Evolutionary conservation across 2,329 filamentous ascomycete species (phyloP), one percentile per base, ranked within the genome.

Genomic region (Aspergillus pseudoterreus): DNA sequence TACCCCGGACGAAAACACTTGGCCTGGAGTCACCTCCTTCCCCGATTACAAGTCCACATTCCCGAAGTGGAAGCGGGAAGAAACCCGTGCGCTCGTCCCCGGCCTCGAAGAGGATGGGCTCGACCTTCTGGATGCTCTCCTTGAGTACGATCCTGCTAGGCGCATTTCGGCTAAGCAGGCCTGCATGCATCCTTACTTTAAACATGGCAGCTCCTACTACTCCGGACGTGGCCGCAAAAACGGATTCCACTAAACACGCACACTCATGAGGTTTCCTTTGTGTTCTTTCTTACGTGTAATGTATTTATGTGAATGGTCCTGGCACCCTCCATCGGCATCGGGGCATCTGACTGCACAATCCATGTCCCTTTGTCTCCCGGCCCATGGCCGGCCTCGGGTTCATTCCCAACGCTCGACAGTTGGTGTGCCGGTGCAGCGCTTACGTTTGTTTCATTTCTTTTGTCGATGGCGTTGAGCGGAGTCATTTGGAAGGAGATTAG

Each of bases 11-110:
- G 91, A 96, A 68, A 78, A 83, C 6, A 79, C 84, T 52, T 96
- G 91, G 91, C 91, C 91, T 30, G 91, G 91, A 54, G 90, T 96
- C 52, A 94, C 90, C n/a, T 91, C 88, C 6, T 95, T 95, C 75
- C 91, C 91, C 39, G 92, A 96, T 72, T 96, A 91, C 80, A 96
- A 96, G 74, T 71, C 87, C 24, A 92, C 88, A 3, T 96, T 96
- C 74, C 91, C 91, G 58, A 95, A 95, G 75, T 96, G 91, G 91
- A 80, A 81, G 62, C 84, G 89, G 51, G 86, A 91, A 65, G 78
- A 82, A 53, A 78, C 81, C 21, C 77, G 78, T 45, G 75, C 82
- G 24, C 78, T 94, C 33, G 88, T 91, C 64, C 81, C 82, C 41
- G 86, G 80, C 49, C 81, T 96, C 43, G 88, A 95, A 59, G 83